A percentile compares a stretch with the other conserved stretches of the same genome.
Evolutionary conservation across 169 alveolate species (phyloP).

Genomic region (Plasmodium sp.): DNA sequence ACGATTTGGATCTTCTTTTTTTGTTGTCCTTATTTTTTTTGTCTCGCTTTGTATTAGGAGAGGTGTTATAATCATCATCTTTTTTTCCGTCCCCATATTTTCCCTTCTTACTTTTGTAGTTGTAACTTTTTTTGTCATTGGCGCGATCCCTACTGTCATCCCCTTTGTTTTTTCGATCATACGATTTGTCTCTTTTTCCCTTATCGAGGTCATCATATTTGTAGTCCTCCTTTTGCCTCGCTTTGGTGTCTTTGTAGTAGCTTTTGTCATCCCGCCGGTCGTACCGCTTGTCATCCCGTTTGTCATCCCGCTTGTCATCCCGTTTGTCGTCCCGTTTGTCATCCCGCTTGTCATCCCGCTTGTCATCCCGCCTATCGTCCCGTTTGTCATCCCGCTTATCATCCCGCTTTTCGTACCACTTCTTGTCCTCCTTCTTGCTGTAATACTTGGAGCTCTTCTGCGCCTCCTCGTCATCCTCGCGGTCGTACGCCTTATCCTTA

Average conservation of each 20-base stretch:
- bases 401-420: slow-evolving; percentile 2
- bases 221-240: not conserved
- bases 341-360: not conserved
- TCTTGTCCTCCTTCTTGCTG: slow-evolving; percentile 8
- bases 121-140: slow-evolving; percentile 2
- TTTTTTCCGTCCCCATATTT: slow-evolving; percentile 10
- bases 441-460: not conserved
- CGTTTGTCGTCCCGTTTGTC: not conserved
- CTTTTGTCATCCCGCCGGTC: not conserved
- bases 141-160: slow-evolving; percentile 3
- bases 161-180: slow-evolving; percentile 4
- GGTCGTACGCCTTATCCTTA: not conserved
- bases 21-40: slow-evolving; percentile 21
- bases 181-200: not conserved
- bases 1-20: slow-evolving; percentile 12
- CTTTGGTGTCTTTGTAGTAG: slow-evolving; percentile 2
- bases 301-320: slow-evolving; percentile 1
- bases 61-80: slow-evolving; percentile 10
- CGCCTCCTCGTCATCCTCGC: not conserved
- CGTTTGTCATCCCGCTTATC: too few relatives aligned
- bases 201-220: not conserved
- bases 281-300: not conserved
- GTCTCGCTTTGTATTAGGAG: not conserved
- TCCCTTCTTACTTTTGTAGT: slow-evolving; percentile 4
- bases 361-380: slow-evolving; percentile 6